Base-by-base conservation (phyloP, 164 flowering plant genomes). In the Paratinospora sagittata region DNA sequence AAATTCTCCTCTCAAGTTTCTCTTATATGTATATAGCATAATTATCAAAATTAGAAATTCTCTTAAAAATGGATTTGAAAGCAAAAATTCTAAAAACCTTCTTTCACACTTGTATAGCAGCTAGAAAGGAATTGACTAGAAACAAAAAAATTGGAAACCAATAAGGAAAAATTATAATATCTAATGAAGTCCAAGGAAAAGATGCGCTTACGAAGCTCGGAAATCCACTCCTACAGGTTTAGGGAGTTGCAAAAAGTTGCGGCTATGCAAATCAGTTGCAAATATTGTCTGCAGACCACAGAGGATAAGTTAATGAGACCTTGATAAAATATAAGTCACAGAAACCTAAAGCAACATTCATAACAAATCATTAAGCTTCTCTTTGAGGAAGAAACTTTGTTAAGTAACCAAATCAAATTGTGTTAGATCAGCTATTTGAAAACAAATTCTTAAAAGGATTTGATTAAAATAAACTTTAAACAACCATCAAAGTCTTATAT, bases 191-290 rank as follows among this genome's bases (percentile, higher is more conserved):
- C 4, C 21, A 3, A n/a, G 27, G 60, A 66, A 17, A 66, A 37
- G 69, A 74, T 60, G 64, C 60, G 83, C 97, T 85, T 81, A 95
- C 97, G 99, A 95, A 69, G 99, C 99, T 76, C 96, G 98, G 60
- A 95, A 95, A 79, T 95, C 99, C 24, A 95, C 98, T 41, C 97
- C 99, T 2, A 83, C 85, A 77, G 96, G 92, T 84, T 85, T 93
- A 14, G 97, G 99, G 77, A 95, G 98, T 74, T 85, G 94, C 73
- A 95, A 72, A 67, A 91, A 90, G 73, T 79, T 79, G 36, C 98
- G 97, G 62, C 97, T 90, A 70, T 89, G 90, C 85, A 95, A 77
- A 80, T 95, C 99, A 71, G 97, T 85, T 8, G 90, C 92, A 87
- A 86, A 95, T 47, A 95, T 90, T 17, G 91, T 88, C 98, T 95